Evolutionary conservation across 768 basidiomycete genomes (phyloP).

Genomic region (Mycena indigotica): DNA sequence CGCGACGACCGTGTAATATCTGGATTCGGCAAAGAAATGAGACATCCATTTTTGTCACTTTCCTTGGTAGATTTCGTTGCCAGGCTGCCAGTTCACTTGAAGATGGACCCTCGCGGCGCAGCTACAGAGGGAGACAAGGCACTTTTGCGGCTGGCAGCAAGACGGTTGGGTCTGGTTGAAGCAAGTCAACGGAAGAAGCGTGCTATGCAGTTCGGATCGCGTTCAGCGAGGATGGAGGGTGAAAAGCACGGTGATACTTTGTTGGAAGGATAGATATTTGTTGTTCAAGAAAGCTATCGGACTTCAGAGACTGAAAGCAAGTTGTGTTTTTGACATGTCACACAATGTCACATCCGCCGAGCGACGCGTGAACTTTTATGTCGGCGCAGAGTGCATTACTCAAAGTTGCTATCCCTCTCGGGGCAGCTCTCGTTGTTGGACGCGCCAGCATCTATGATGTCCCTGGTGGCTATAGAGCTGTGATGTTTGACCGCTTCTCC

Average conservation of each 20-base stretch:
- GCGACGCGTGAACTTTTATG: neutral
- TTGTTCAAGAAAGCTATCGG: too few species aligned
- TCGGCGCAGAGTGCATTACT: neutral
- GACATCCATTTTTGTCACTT: slow-evolving; percentile 89
- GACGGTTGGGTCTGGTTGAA: slow-evolving; percentile 71
- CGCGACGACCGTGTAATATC: slow-evolving; percentile 95
- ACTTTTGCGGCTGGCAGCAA: slow-evolving; percentile 71
- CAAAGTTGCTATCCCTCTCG: slow-evolving; percentile 14
- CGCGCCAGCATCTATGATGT: slow-evolving; percentile 70
- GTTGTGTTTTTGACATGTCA: neutral
- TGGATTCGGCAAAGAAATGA: slow-evolving; percentile 86
- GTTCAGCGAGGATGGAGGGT: slow-evolving; percentile 82
- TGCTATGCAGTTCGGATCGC: slow-evolving; percentile 97
- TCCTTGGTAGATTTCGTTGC: slow-evolving; percentile 78
- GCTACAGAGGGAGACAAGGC: slow-evolving; percentile 90
- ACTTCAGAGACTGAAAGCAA: neutral
- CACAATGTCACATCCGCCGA: neutral
- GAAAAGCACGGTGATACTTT: slow-evolving; percentile 55
- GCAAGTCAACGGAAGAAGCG: slow-evolving; percentile 82
- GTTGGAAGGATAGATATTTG: too few species aligned
- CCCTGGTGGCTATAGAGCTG: slow-evolving; percentile 89
- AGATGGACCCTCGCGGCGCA: slow-evolving; percentile 74
- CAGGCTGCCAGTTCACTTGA: slow-evolving; percentile 74
- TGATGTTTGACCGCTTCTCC: slow-evolving; percentile 97
- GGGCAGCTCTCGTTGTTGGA: slow-evolving; percentile 44